A percentile compares a stretch with the other conserved stretches of the same genome.
Conservation (phyloP, 805 yeast species). For the Sugiyamaella floridensis region DNA sequence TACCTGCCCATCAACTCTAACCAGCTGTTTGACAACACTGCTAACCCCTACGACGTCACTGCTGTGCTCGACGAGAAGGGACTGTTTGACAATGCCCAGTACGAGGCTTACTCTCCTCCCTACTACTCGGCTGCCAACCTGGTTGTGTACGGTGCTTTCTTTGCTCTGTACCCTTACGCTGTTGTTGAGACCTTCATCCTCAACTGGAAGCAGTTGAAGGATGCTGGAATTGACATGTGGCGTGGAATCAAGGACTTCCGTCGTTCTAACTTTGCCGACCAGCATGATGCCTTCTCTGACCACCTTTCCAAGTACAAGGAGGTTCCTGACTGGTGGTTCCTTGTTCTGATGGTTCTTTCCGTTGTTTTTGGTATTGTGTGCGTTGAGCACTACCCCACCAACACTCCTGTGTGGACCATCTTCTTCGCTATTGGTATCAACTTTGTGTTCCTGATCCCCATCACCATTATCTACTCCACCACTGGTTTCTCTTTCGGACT, state of each 20-base stretch:
- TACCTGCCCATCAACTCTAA: slow-evolving; percentile 58
- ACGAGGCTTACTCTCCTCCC: slow-evolving; percentile 48
- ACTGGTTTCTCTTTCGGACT: slow-evolving; percentile 54
- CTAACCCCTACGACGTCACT: slow-evolving; percentile 42
- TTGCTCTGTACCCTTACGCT: slow-evolving; percentile 49
- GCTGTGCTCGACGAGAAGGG: slow-evolving; percentile 34
- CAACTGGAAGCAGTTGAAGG: slow-evolving; percentile 8
- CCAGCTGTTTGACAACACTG: slow-evolving; percentile 46
- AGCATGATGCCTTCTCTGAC: slow-evolving; percentile 18
- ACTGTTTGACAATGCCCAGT: slow-evolving; percentile 39
- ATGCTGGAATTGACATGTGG: slow-evolving; percentile 21
- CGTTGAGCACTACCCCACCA: slow-evolving; percentile 36
- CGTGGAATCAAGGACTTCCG: slow-evolving; percentile 18
- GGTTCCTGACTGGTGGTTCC: slow-evolving; percentile 71
- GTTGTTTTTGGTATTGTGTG: slow-evolving; percentile 39
- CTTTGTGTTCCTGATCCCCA: slow-evolving; percentile 52
- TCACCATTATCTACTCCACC: slow-evolving; percentile 52
- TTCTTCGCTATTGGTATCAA: slow-evolving; percentile 52
- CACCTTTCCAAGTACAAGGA: slow-evolving; percentile 52
- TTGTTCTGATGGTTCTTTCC: slow-evolving; percentile 40
- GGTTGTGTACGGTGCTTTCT: slow-evolving; percentile 47
- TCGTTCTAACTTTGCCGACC: slow-evolving; percentile 48
- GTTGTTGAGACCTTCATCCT: slow-evolving; percentile 34
- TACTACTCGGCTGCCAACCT: slow-evolving; percentile 51
- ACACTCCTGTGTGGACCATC: slow-evolving; percentile 57